Percentiles rank a stretch among this genome's conserved stretches.
Evolutionary conservation across 2,329 filamentous ascomycete genomes (phyloP).

Genomic region (Dryadomyces quercus-mongolicae): DNA sequence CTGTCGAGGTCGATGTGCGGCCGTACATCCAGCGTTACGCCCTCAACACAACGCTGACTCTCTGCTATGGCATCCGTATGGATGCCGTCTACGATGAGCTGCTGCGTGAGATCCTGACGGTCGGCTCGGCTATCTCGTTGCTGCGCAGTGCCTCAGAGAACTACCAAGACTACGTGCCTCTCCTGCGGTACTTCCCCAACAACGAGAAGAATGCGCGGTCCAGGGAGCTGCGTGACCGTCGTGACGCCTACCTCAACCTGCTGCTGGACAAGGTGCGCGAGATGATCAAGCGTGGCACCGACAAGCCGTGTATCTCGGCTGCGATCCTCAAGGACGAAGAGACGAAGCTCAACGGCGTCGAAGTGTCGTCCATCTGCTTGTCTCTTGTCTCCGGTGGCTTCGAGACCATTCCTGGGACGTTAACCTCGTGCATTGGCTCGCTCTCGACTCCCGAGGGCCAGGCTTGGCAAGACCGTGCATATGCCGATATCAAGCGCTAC

Average conservation of each 20-base stretch:
- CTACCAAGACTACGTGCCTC: constrained; percentile 48
- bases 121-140: constrained; percentile 65
- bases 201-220: constrained; percentile 44
- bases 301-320: constrained; percentile 18
- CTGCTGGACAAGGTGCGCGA: constrained; percentile 41
- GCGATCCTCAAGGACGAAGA: constrained; percentile 15
- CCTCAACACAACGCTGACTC: constrained; percentile 62
- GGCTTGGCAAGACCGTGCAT: constrained; percentile 56
- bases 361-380: constrained; percentile 58
- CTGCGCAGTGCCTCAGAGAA: constrained; percentile 59
- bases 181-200: constrained; percentile 49
- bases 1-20: constrained; percentile 52
- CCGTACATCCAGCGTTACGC: constrained; percentile 66
- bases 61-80: constrained; percentile 72
- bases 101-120: constrained; percentile 60
- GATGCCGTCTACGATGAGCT: constrained; percentile 36
- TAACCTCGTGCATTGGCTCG: constrained; percentile 70
- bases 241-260: constrained; percentile 42
- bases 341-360: constrained; percentile 32
- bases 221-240: constrained; percentile 31
- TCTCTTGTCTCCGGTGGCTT: constrained; percentile 67
- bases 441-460: constrained; percentile 57
- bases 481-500: constrained; percentile 55
- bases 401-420: constrained; percentile 68
- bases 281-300: constrained; percentile 15